Percentiles rank a stretch among this genome's conserved stretches.
These are phyloP conservation scores for Xylaria multiplex DNA, from an alignment of 2,329 filamentous ascomycete species.

Conservation along the genomic window DNA sequence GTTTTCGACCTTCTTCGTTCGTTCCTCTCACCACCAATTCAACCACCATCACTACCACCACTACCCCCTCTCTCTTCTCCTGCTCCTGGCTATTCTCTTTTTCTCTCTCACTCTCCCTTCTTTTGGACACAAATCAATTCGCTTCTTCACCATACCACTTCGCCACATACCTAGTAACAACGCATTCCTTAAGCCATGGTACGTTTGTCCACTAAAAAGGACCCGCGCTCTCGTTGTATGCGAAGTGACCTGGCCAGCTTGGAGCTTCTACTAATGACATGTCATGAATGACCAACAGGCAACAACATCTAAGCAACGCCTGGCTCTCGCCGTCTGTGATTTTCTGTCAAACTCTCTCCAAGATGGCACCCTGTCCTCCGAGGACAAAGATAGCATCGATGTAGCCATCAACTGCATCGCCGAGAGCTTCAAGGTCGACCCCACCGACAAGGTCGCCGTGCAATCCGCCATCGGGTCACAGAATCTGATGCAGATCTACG, in stretches of 20 bases:
- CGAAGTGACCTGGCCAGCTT: background rate
- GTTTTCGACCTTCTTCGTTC: background rate
- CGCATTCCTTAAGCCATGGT: constrained; percentile 17
- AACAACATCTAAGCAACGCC: constrained; percentile 75
- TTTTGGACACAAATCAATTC: background rate
- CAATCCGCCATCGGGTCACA: constrained; percentile 83
- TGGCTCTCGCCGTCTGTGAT: constrained; percentile 96
- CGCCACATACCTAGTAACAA: background rate
- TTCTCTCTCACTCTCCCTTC: too few species aligned
- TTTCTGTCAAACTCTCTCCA: constrained; percentile 86
- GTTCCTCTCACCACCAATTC: background rate
- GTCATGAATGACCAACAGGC: constrained; percentile 45
- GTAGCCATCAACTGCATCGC: constrained; percentile 94
- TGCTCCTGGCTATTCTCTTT: background rate
- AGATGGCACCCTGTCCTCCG: constrained; percentile 87
- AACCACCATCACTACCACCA: background rate
- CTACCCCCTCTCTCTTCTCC: background rate
- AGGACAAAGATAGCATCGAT: constrained; percentile 94
- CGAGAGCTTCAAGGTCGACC: constrained; percentile 94
- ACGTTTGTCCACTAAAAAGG: background rate
- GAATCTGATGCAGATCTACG: constrained; percentile 90
- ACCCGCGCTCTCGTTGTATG: background rate
- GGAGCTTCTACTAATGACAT: constrained; percentile 10
- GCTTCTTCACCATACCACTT: background rate
- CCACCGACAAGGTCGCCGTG: constrained; percentile 77